phyloP scores from a whole-genome alignment of 345 rosid genomes.

The Eucalyptus caleyi region DNA sequence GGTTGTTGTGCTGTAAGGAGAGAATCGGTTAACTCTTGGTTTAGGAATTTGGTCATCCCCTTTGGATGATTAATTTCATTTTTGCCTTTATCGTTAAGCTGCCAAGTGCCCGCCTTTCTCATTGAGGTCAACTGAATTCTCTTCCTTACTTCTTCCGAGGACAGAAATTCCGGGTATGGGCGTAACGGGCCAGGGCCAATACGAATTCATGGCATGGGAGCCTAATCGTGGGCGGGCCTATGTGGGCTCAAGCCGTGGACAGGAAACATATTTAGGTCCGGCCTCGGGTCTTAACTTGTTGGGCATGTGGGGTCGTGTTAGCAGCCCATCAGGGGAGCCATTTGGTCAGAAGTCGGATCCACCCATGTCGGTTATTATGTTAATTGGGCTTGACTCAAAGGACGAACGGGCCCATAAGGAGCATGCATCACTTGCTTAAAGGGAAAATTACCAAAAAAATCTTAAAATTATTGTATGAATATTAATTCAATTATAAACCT shows the following conservation, averaged over 20 bases:
- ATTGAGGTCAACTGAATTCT: not conserved
- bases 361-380: not conserved
- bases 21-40: not conserved
- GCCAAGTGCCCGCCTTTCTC: not conserved
- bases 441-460: no score
- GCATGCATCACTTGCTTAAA: not conserved
- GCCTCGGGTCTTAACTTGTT: not conserved
- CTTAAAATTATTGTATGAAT: accelerated
- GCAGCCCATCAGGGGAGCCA: not conserved
- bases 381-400: not conserved
- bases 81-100: not conserved
- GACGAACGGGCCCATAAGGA: not conserved
- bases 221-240: not conserved
- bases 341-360: not conserved
- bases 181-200: not conserved
- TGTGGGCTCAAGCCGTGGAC: not conserved
- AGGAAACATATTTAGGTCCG: not conserved
- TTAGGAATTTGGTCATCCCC: not conserved
- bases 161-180: not conserved
- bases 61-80: not conserved
- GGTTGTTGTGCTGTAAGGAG: not conserved
- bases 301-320: not conserved
- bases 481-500: no score
- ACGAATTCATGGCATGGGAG: not conserved
- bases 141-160: not conserved